Evolutionary conservation across 352 stramenopile genomes (phyloP).

Genomic region (Globisporangium carolinianum): DNA sequence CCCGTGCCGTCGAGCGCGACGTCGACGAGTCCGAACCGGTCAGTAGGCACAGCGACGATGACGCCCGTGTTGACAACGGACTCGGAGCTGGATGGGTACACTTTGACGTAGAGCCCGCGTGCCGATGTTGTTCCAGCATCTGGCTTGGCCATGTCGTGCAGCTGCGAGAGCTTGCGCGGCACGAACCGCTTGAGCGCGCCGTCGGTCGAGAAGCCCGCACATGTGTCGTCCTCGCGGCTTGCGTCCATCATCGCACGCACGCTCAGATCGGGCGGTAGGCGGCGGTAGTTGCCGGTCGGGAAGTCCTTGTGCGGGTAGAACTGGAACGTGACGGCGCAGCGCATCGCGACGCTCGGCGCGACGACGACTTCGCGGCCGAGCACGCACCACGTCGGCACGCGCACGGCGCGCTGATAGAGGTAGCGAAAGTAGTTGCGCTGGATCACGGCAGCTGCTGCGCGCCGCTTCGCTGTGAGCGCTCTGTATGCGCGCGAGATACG

Average conservation of each 20-base stretch:
- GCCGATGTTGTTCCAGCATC: too few relatives aligned
- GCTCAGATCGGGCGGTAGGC: slow-evolving; percentile 20
- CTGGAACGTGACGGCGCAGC: slow-evolving; percentile 61
- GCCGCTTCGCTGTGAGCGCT: slow-evolving; percentile 19
- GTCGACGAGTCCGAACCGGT: slow-evolving; percentile 55
- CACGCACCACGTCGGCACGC: slow-evolving; percentile 54
- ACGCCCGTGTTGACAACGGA: slow-evolving; percentile 46
- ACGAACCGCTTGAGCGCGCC: slow-evolving; percentile 72
- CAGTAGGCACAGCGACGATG: slow-evolving; percentile 33
- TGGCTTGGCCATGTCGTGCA: slow-evolving; percentile 24
- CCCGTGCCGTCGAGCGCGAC: slow-evolving; percentile 55
- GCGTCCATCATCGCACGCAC: slow-evolving; percentile 47
- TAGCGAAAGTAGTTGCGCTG: slow-evolving; percentile 71
- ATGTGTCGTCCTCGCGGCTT: slow-evolving; percentile 60
- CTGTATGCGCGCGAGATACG: slow-evolving; percentile 23
- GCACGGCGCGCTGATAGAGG: slow-evolving; percentile 52
- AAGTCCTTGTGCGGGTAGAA: slow-evolving; percentile 78
- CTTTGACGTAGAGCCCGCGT: slow-evolving; percentile 52
- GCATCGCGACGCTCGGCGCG: slow-evolving; percentile 48
- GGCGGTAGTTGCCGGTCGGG: slow-evolving; percentile 52
- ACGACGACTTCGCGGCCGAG: slow-evolving; percentile 58
- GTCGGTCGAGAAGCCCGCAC: slow-evolving; percentile 65
- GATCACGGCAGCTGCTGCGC: slow-evolving; percentile 38
- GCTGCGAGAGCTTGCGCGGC: slow-evolving; percentile 61
- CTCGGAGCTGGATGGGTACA: slow-evolving; percentile 40